phyloP scores from a whole-genome alignment of 73 alveolate species.

The Paramecium biaurelia region DNA sequence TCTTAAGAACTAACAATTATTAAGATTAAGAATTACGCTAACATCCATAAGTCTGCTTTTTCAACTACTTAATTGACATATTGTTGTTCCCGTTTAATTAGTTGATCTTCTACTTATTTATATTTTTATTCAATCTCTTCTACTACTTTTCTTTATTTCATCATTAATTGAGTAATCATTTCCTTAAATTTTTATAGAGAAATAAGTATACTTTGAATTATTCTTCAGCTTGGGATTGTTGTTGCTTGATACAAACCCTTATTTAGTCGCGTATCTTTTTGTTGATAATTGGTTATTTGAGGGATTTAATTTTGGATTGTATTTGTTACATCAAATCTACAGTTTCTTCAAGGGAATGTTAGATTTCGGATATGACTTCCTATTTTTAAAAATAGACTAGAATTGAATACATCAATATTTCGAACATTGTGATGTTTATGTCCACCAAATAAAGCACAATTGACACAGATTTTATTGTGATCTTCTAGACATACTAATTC shows the following conservation, averaged over 20 bases:
- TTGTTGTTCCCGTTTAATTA: background rate
- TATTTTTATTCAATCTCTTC: slow-evolving; percentile 18
- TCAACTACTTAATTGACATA: slow-evolving; percentile 3
- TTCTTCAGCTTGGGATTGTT: background rate
- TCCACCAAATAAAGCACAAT: slow-evolving; percentile 26
- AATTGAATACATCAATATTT: background rate
- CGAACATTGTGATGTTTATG: slow-evolving; percentile 51
- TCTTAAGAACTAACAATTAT: background rate
- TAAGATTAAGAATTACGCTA: background rate
- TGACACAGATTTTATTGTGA: background rate
- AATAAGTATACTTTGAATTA: background rate
- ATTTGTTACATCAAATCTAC: background rate
- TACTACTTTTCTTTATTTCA: background rate
- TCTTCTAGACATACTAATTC: slow-evolving; percentile 46
- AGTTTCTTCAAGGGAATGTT: background rate
- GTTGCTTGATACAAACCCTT: slow-evolving; percentile 1
- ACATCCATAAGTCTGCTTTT: slow-evolving; percentile 24
- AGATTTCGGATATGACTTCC: slow-evolving; percentile 22
- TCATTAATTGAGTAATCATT: slow-evolving; percentile 13
- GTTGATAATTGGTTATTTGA: slow-evolving; percentile 19
- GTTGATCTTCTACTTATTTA: slow-evolving; percentile 17
- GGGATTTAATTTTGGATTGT: slow-evolving; percentile 14
- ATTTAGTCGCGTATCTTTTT: slow-evolving; percentile 48
- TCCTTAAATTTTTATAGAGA: background rate
- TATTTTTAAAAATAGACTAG: background rate